Evolutionary conservation across 2,329 filamentous ascomycete species (phyloP), one percentile per base, ranked within the genome.

Genomic region (Phaeophleospora eucalypticola): DNA sequence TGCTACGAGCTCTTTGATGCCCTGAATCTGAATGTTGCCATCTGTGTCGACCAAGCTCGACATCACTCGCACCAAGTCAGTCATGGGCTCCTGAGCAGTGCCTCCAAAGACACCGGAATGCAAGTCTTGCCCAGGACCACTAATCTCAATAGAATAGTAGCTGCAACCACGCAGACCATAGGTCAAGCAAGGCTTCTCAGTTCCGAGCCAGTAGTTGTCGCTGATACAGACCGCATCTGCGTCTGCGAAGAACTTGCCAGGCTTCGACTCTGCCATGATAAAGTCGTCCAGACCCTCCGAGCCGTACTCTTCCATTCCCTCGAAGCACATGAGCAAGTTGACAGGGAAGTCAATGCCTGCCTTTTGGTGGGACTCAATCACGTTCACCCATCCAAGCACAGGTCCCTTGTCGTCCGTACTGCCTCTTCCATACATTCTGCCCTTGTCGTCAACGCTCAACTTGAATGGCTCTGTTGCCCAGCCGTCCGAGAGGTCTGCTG

Each of bases 151-250:
- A 43, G 86, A 87, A 77, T 97, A 98, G 80, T 98, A 98, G 76
- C 94, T 97, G 82, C 88, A 94, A 44, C 93, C 93, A 58, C 93
- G 87, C 53, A 98, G 85, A 60, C 93, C 93, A 68, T 98, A 98
- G 8, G 93, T 98, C 64, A 98, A 74, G 70, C 93, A 98, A 10
- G 93, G 93, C 79, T 96, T 96, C 79, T 97, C 89, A 4, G 93
- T 97, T 49, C 93, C 93, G 34, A 98, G 83, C 93, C 93, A 98
- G 82, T 98, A 98, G 80, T 98, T 98, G 72, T 98, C 93, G 39
- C 89, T 95, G 67, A 98, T 98, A 74, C 93, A 98, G 51, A 97
- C 89, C 4, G 90, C 93, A 58, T 98, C 93, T 29, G 89, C 83
- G 62, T 96, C 91, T 64, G 89, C 89, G 75, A 98, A 98, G 77